These are phyloP conservation scores for Colletotrichum trifolii DNA, from an alignment of 2,329 filamentous ascomycete genomes.

Conservation along the genomic window DNA sequence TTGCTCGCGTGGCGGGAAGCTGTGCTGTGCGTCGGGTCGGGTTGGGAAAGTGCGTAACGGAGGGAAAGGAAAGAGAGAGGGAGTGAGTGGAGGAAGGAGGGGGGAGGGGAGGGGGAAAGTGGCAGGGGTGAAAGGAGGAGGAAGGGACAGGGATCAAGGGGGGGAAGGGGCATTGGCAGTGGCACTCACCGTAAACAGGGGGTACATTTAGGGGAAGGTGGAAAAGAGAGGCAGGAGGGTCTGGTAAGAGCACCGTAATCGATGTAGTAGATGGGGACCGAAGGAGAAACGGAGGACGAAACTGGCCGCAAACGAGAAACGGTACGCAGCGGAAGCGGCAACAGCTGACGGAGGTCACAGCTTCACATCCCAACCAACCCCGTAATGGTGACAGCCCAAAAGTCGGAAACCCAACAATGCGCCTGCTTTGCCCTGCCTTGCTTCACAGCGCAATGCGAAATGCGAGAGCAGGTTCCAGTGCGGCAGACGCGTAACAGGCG, in stretches of 20 bases:
- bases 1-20: conserved; percentile 34
- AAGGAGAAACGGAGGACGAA: neutral
- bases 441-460: neutral
- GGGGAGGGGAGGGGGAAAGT: neutral
- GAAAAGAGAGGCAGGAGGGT: conserved; percentile 4
- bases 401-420: neutral
- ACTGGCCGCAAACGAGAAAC: neutral
- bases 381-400: conserved; percentile 7
- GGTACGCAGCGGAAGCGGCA: conserved; percentile 9
- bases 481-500: too few species aligned
- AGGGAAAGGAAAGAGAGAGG: conserved; percentile 18
- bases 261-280: neutral
- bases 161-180: too few species aligned
- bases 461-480: too few species aligned
- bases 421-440: neutral
- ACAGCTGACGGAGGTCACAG: neutral
- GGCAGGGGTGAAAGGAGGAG: conserved; percentile 7
- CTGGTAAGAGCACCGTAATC: conserved; percentile 16
- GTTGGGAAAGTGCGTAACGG: conserved; percentile 12
- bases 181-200: neutral
- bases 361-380: neutral
- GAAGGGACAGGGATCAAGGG: conserved; percentile 2
- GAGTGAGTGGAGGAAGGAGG: conserved; percentile 7
- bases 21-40: neutral
- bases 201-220: conserved; percentile 4